Base-by-base conservation (phyloP, 495 filamentous ascomycete species). In the Sporormia fimetaria region DNA sequence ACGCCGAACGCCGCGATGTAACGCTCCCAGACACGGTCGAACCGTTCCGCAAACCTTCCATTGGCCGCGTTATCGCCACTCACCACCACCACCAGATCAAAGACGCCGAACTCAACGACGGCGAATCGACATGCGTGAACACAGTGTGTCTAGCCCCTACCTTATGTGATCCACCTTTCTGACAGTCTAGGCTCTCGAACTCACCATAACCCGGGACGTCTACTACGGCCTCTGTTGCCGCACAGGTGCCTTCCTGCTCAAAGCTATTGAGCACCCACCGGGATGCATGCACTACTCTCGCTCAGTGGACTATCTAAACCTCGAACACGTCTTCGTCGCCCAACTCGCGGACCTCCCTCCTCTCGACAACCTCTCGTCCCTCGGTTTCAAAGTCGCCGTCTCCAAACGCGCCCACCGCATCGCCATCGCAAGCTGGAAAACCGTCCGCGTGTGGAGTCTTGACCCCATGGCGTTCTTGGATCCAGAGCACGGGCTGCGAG, bases 261-360 rank as follows among this genome's bases (percentile, higher is more conserved):
- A 44, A 37, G 40, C 50, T 1, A 15, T 53, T 8, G 23, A 53
- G 16, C 40, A 44, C 37, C 34, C 24, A 9, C 11, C 14, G 4
- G 12, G 2, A n/a, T 53, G 50, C 35, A 21, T 37, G n/a, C 21
- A 4, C 5, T 44, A 40, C 17, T 21, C 41, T 30, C 23, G 35
- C 11, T 17, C 17, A 8, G 20, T 10, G 2, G 40, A 44, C 15
- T 40, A 41, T 27, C 23, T 5, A 3, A 31, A 21, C 16, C 21
- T 49, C 2, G 14, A 42, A 10, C 50, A 53, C 32, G 26, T 41
- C 35, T 48, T 49, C 37, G 44, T 49, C 30, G 50, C 50, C 3
- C 14, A 33, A 15, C 50, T 53, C 20, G 34, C 18, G 25, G 44
- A 32, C 12, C 34, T 49, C 1, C 35, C 30, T 16, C 22, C 33